Evolutionary conservation across 116 monocot genomes (phyloP).

Genomic region (Cymodocea nodosa): DNA sequence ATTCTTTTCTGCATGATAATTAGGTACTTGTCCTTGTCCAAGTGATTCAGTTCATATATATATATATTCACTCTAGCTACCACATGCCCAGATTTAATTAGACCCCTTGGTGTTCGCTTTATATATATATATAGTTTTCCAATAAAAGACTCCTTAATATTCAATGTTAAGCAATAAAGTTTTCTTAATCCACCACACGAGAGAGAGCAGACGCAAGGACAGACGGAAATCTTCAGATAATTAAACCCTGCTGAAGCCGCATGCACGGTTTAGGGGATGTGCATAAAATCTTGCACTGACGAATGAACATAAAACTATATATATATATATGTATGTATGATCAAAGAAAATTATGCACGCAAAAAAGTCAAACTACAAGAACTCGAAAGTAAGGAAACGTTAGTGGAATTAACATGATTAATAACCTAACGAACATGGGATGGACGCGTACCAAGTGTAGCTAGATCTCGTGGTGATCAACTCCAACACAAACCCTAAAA

Average conservation of each 20-base stretch:
- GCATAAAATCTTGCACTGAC: not conserved
- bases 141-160: too few relatives aligned
- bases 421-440: not conserved
- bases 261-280: not conserved
- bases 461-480: not conserved
- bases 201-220: not conserved
- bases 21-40: too few relatives aligned
- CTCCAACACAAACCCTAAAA: not conserved
- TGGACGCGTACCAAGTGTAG: not conserved
- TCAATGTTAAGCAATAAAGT: too few relatives aligned
- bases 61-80: too few relatives aligned
- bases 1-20: too few relatives aligned
- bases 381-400: not conserved
- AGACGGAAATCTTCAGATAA: not conserved
- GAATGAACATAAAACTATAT: not conserved
- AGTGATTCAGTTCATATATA: too few relatives aligned
- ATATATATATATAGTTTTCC: too few relatives aligned
- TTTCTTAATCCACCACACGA: not conserved
- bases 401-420: not conserved
- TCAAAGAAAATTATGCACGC: not conserved
- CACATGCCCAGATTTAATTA: too few relatives aligned
- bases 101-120: too few relatives aligned
- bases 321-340: not conserved
- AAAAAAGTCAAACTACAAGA: not conserved
- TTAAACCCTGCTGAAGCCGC: not conserved